Conservation (phyloP, 495 filamentous ascomycete species). For the Hypomontagnella submonticulosa region DNA sequence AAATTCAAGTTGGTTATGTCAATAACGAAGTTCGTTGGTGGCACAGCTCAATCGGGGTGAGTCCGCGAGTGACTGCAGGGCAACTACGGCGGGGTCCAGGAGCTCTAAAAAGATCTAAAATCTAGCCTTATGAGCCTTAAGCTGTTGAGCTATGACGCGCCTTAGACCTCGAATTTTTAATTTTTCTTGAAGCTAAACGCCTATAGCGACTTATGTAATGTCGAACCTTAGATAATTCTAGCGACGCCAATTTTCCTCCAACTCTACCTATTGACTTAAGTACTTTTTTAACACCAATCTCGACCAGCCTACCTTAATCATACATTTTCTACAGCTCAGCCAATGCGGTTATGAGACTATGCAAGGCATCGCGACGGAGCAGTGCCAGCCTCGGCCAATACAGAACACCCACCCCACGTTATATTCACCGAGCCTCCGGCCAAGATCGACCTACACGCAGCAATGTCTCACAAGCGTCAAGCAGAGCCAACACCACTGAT, state of each 20-base stretch:
- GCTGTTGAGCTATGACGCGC: too few relatives aligned
- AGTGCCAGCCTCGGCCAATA: constrained; percentile 32
- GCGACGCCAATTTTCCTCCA: neutral
- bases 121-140: neutral
- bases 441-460: constrained; percentile 9
- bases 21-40: neutral
- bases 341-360: constrained; percentile 49
- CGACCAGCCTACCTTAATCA: neutral
- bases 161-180: too few relatives aligned
- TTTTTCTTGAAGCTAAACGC: too few relatives aligned
- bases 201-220: too few relatives aligned
- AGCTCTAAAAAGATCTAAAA: constrained; percentile 1
- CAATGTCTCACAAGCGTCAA: neutral
- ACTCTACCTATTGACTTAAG: too few relatives aligned
- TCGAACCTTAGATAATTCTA: too few relatives aligned
- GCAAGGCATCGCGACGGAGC: constrained; percentile 38
- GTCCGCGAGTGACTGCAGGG: too few relatives aligned
- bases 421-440: constrained; percentile 14
- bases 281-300: neutral
- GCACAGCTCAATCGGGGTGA: constrained; percentile 4
- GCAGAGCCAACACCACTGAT: neutral
- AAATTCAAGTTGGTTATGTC: constrained; percentile 7
- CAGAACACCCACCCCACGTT: constrained; percentile 11
- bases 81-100: too few relatives aligned
- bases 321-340: neutral